Percentiles rank a stretch among this genome's conserved stretches.
These are phyloP conservation scores for Alternaria ethzedia DNA, from an alignment of 2,329 filamentous ascomycete genomes.

Conservation along the genomic window DNA sequence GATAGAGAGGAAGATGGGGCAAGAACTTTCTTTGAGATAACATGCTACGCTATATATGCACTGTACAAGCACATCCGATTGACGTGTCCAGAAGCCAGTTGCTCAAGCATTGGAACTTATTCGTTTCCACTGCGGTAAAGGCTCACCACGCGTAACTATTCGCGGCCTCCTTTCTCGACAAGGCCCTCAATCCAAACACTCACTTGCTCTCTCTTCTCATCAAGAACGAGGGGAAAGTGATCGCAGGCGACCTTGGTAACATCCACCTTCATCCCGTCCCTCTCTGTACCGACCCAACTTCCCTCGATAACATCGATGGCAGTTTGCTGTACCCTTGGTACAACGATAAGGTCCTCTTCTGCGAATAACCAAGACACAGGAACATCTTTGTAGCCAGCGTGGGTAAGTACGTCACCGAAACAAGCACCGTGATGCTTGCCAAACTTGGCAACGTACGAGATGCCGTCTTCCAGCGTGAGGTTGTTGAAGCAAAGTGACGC, in stretches of 20 bases:
- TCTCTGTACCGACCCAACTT: constrained; percentile 26
- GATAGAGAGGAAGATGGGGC: neutral
- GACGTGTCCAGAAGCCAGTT: neutral
- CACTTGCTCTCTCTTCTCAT: constrained; percentile 30
- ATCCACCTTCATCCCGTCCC: constrained; percentile 48
- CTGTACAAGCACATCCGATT: neutral
- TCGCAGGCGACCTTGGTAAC: constrained; percentile 46
- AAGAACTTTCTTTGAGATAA: neutral
- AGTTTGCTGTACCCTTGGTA: constrained; percentile 38
- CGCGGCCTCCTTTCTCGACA: constrained; percentile 12
- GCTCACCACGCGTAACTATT: neutral
- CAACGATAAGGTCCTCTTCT: constrained; percentile 46
- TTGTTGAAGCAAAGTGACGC: constrained; percentile 24
- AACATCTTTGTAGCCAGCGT: constrained; percentile 52
- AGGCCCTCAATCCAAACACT: constrained; percentile 32
- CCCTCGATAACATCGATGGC: constrained; percentile 47
- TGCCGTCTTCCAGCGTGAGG: constrained; percentile 18
- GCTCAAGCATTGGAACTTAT: neutral
- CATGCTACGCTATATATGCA: neutral
- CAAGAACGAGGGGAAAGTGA: constrained; percentile 43
- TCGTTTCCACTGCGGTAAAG: neutral
- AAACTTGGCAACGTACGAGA: constrained; percentile 20
- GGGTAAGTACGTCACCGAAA: constrained; percentile 46
- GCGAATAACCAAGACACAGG: constrained; percentile 52
- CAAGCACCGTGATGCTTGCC: constrained; percentile 43